Base-by-base conservation (phyloP, 108 stramenopile genomes). In the Craspedostauros australis region DNA sequence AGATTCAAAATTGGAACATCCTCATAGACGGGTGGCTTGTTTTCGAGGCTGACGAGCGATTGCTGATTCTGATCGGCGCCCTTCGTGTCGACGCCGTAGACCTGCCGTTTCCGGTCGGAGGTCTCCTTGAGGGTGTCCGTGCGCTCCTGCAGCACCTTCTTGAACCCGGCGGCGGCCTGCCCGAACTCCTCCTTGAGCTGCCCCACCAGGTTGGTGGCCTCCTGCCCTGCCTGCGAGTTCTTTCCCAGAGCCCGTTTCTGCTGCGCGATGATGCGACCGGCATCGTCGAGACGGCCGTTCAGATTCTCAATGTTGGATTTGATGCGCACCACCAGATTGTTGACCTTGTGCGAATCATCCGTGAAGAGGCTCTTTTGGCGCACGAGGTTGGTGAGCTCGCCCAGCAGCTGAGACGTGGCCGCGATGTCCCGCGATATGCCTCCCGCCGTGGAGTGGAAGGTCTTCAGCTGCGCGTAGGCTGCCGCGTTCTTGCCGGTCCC, bases 141-240 rank as follows among this genome's bases (percentile, higher is more conserved):
- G 24, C 89, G 66, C 39, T 86, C 67, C 60, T 91, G 80, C 63
- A 86, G 57, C 4, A 91, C 79, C 27, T 67, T 66, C 65, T 91
- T 91, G 55, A 91, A 91, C 5, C 81, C 81, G 18, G 72, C 73
- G 21, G 84, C 81, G 5, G 84, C 80, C 54, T 83, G 70, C 4
- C 73, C 89, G 54, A 86, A 91, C 39, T 86, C 85, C 50, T 84
- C 73, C 64, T 83, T 70, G 31, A 91, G 61, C 40, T 76, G 77
- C 31, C 76, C 83, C 18, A 84, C 83, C 11, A 91, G 39, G 62
- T 91, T 91, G 37, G 76, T 70, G 2, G 84, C 82, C 63, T 87
- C 80, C 72, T 84, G 75, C 42, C 84, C 85, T 19, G 77, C 76
- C 65, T 91, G 89, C 40, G 65, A 73, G 56, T 81, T 78, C 54